Conservation (phyloP, 192 early-diverging fungal genomes). For the Coemansia guatemalensis region DNA sequence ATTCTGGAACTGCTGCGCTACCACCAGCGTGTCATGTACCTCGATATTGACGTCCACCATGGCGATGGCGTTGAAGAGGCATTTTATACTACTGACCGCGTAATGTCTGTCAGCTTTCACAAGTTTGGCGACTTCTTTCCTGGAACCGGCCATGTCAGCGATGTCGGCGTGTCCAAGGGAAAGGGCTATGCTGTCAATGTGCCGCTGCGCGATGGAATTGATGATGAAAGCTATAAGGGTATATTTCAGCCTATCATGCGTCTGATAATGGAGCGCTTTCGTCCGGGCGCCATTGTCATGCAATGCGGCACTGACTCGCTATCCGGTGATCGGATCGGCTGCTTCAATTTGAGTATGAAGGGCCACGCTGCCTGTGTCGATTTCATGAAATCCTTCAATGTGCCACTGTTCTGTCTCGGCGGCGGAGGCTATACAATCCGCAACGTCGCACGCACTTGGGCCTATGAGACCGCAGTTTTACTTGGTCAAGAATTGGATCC, state of each 20-base stretch:
- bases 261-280: constrained; percentile 87
- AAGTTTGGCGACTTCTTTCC: constrained; percentile 99
- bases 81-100: constrained; percentile 97
- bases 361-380: constrained; percentile 94
- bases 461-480: constrained; percentile 88
- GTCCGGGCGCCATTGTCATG: constrained; percentile 86
- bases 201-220: constrained; percentile 91
- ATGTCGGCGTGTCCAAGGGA: constrained; percentile 85
- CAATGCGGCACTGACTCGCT: constrained; percentile 97
- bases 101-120: constrained; percentile 99
- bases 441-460: constrained; percentile 93
- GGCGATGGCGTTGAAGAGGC: too few relatives aligned
- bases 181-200: constrained; percentile 94
- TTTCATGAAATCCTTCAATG: constrained; percentile 87
- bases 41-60: too few relatives aligned
- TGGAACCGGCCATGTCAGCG: constrained; percentile 94
- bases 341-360: constrained; percentile 91
- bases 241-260: constrained; percentile 87
- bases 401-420: constrained; percentile 90
- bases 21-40: too few relatives aligned
- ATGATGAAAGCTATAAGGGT: constrained; percentile 89
- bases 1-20: too few relatives aligned
- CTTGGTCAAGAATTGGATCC: constrained; percentile 68
- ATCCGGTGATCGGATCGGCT: constrained; percentile 89
- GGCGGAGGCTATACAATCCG: constrained; percentile 98